These are phyloP conservation scores for Talaromyces wortmannii DNA, from an alignment of 495 filamentous ascomycete genomes.

Conservation along the genomic window DNA sequence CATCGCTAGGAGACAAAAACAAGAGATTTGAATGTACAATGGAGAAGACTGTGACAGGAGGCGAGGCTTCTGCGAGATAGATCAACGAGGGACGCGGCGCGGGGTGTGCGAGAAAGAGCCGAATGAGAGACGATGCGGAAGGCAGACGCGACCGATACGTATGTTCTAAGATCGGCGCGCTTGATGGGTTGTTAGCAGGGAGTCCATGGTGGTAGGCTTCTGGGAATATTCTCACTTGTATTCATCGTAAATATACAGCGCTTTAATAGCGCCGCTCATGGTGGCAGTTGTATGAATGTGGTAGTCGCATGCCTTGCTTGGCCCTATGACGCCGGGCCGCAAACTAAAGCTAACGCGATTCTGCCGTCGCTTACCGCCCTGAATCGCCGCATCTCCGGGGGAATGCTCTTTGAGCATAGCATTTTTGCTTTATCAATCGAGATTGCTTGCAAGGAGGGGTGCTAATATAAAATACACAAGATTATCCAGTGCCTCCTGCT, in stretches of 20 bases:
- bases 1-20: conserved; percentile 74
- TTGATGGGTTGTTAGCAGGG: conserved; percentile 11
- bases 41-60: conserved; percentile 86
- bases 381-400: conserved; percentile 10
- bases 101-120: conserved; percentile 81
- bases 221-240: conserved; percentile 58
- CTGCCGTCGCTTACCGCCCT: conserved; percentile 32
- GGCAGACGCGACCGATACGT: conserved; percentile 69
- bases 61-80: conserved; percentile 72
- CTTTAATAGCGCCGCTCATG: conserved; percentile 86
- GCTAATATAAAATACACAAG: background rate
- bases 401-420: background rate
- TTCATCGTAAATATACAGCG: conserved; percentile 94
- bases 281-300: conserved; percentile 12
- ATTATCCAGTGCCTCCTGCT: no score
- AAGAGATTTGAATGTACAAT: conserved; percentile 80
- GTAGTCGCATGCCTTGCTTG: conserved; percentile 14
- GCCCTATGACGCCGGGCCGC: conserved; percentile 1
- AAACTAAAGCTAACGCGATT: conserved; percentile 13
- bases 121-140: conserved; percentile 66
- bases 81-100: conserved; percentile 78
- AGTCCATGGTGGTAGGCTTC: background rate
- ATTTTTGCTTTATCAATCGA: background rate
- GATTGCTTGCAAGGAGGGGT: background rate
- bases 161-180: conserved; percentile 60